Evolutionary conservation across 345 rosid genomes (phyloP).

Genomic region (Rhizophora apiculata): DNA sequence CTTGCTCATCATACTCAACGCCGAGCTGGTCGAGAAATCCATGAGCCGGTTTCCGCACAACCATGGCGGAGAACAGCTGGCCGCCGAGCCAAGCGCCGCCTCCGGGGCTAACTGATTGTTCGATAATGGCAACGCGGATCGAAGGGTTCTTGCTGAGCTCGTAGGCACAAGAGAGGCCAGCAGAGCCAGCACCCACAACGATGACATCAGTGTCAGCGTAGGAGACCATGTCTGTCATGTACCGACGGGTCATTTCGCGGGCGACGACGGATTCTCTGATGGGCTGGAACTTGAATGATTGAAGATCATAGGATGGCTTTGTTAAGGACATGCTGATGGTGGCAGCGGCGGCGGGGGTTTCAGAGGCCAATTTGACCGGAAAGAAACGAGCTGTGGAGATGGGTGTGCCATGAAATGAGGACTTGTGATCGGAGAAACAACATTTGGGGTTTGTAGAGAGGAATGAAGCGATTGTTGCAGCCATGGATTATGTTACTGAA

Average conservation of each 20-base stretch:
- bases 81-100: slow-evolving; percentile 32
- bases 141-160: slow-evolving; percentile 27
- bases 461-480: background rate
- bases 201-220: slow-evolving; percentile 27
- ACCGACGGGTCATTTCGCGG: slow-evolving; percentile 26
- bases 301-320: slow-evolving; percentile 14
- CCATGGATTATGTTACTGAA: background rate
- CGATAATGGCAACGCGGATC: slow-evolving; percentile 17
- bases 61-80: slow-evolving; percentile 38
- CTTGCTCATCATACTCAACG: slow-evolving; percentile 79
- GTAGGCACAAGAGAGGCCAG: slow-evolving; percentile 25
- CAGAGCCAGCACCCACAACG: slow-evolving; percentile 28
- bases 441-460: slow-evolving; percentile 4
- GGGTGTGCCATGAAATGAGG: slow-evolving; percentile 3
- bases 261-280: slow-evolving; percentile 23
- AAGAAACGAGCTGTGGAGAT: background rate
- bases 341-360: background rate
- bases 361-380: slow-evolving; percentile 3
- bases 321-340: slow-evolving; percentile 2
- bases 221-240: slow-evolving; percentile 28
- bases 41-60: slow-evolving; percentile 90
- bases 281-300: slow-evolving; percentile 21
- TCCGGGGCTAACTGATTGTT: slow-evolving; percentile 28
- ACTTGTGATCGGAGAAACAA: background rate
- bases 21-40: slow-evolving; percentile 69